A percentile compares a stretch with the other conserved stretches of the same genome.
Conservation (phyloP, 345 rosid species). For the Sonneratia alba region DNA sequence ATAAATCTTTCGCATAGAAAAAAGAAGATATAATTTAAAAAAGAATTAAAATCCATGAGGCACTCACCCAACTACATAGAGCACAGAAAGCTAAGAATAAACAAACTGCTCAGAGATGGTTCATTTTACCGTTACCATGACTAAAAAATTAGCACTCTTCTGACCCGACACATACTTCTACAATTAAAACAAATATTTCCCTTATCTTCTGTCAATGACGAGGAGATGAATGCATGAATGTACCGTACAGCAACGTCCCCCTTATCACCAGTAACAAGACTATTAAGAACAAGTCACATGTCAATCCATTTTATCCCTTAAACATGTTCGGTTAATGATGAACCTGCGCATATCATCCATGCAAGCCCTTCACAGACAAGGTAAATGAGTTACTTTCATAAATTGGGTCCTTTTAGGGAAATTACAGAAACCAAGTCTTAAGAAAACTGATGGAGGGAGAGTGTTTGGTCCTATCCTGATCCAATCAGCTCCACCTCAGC, state of each 20-base stretch:
- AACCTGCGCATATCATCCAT: not conserved
- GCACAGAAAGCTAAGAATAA: not conserved
- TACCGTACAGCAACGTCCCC: not conserved
- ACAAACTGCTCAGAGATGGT: not conserved
- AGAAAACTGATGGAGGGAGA: not conserved
- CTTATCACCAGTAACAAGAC: not conserved
- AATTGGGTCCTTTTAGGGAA: no score
- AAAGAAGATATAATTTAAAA: no score
- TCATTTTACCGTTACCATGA: not conserved
- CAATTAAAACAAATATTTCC: no score
- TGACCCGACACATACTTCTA: no score
- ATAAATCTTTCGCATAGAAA: not conserved
- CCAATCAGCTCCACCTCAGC: not conserved
- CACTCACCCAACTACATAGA: not conserved
- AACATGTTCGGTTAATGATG: not conserved
- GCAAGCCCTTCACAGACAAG: no score
- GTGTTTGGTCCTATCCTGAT: not conserved
- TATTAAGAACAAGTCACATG: not conserved
- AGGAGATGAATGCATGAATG: no score
- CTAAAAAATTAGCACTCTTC: not conserved
- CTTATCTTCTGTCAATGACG: no score
- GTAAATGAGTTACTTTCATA: no score
- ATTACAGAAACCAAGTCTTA: not conserved
- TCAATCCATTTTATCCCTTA: not conserved
- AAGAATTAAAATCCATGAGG: not conserved